Conservation (phyloP, 345 rosid genomes). For the Laguncularia racemosa region DNA sequence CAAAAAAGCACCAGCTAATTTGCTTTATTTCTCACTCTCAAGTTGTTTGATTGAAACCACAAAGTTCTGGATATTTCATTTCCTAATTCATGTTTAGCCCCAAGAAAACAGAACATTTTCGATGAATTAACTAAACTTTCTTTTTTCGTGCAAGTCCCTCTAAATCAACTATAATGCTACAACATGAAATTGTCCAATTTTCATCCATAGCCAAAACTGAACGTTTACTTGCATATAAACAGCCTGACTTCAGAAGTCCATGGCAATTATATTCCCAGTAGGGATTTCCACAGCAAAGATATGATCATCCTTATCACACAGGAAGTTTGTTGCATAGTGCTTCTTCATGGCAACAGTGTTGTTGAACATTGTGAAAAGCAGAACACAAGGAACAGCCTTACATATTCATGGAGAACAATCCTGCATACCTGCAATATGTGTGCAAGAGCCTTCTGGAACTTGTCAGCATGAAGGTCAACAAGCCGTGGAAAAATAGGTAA, state of each 20-base stretch:
- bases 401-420: slow-evolving; percentile 4
- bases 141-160: no score
- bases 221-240: background rate
- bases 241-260: background rate
- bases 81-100: background rate
- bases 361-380: background rate
- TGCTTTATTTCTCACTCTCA: background rate
- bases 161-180: no score
- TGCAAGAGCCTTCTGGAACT: slow-evolving; percentile 94
- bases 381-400: background rate
- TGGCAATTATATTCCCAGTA: background rate
- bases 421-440: slow-evolving; percentile 79
- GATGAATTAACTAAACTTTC: no score
- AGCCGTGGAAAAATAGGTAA: slow-evolving; percentile 90
- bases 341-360: no score
- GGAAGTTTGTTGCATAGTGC: no score
- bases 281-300: no score
- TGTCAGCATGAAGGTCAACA: slow-evolving; percentile 79
- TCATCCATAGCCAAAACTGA: background rate
- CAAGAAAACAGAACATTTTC: no score
- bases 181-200: background rate
- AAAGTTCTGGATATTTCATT: background rate
- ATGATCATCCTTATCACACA: no score
- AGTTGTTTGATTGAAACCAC: background rate
- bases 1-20: background rate